Base-by-base conservation (phyloP, 257 asterid species). In the Penstemon eatonii region DNA sequence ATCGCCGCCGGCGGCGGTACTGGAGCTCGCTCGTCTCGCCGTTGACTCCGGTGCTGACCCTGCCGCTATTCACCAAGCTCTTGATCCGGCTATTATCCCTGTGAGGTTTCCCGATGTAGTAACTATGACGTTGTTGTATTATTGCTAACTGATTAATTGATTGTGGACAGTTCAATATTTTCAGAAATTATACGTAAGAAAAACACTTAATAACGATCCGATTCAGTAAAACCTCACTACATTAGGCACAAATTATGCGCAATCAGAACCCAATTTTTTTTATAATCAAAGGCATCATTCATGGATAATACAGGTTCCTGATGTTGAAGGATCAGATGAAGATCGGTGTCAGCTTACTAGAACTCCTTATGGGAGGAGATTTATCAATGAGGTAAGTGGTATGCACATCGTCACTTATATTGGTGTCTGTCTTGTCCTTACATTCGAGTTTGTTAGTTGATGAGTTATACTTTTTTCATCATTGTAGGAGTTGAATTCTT, bases 1-100 rank as follows among this genome's bases (percentile, higher is more conserved):
- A 81, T 88, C 80, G 78, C 96, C 97, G 4, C 98, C 98, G 19
- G 74, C 68, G 60, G 72, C 97, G 0, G 87, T 92, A 4, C 52
- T 90, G 85, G 98, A 92, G 76, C 83, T 92, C 60, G 97, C 92
- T 71, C 92, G 96, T 8, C 84, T 92, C 4, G 87, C 95, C 8
- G 56, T 88, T 52, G 97, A 92, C 65, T 92, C 97, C 0, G 95
- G 98, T 12, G 90, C 75, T 56, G 94, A 92, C 36, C 87, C 95
- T 42, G 95, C 81, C 52, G 85, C 95, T 56, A 81, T 92, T 79
- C 89, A 86, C 55, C 75, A 83, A 18, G 80, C 83, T 33, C 91
- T 92, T 70, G 97, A 92, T 76, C 97, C 98, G 4, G 58, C 84
- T 6, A 60, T 79, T 40, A 74, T 89, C 69, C 75, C 77, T 25